A percentile compares a stretch with the other conserved stretches of the same genome.
These are phyloP conservation scores for Neurospora sp. DNA, from an alignment of 495 filamentous ascomycete species.

Conservation along the genomic window DNA sequence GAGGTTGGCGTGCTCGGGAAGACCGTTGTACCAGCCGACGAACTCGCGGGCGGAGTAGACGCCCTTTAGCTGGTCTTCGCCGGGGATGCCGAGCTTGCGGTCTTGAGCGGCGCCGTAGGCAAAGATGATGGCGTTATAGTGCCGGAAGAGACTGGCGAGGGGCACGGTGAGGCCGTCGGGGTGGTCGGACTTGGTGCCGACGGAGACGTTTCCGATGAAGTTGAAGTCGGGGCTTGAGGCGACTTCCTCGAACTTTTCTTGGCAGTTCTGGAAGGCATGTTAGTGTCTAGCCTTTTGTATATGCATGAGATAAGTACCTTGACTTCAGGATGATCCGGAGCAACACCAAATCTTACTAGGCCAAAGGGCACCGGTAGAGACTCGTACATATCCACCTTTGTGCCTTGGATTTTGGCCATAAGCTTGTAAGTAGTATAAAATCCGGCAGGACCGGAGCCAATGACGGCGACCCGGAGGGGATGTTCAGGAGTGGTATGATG, in stretches of 20 bases:
- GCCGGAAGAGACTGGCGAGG: conserved; percentile 55
- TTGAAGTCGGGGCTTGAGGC: conserved; percentile 73
- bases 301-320: conserved; percentile 51
- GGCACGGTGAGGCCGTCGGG: conserved; percentile 48
- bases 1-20: conserved; percentile 73
- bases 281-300: not conserved
- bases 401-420: conserved; percentile 59
- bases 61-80: conserved; percentile 60
- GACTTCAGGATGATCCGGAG: conserved; percentile 94
- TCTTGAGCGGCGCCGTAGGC: conserved; percentile 87
- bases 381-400: conserved; percentile 92
- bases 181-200: conserved; percentile 48
- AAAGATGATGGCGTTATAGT: conserved; percentile 90
- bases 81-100: conserved; percentile 63
- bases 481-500: conserved; percentile 25
- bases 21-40: conserved; percentile 97
- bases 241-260: conserved; percentile 85
- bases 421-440: conserved; percentile 89
- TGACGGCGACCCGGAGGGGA: conserved; percentile 70
- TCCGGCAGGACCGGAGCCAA: conserved; percentile 91
- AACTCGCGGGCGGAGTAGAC: conserved; percentile 88
- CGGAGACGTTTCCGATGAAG: conserved; percentile 80
- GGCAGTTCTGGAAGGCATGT: conserved; percentile 59
- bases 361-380: conserved; percentile 86
- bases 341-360: conserved; percentile 85